Percentiles rank a stretch among this genome's conserved stretches.
Evolutionary conservation across 2,329 filamentous ascomycete species (phyloP).

Genomic region (Fusarium foetens): DNA sequence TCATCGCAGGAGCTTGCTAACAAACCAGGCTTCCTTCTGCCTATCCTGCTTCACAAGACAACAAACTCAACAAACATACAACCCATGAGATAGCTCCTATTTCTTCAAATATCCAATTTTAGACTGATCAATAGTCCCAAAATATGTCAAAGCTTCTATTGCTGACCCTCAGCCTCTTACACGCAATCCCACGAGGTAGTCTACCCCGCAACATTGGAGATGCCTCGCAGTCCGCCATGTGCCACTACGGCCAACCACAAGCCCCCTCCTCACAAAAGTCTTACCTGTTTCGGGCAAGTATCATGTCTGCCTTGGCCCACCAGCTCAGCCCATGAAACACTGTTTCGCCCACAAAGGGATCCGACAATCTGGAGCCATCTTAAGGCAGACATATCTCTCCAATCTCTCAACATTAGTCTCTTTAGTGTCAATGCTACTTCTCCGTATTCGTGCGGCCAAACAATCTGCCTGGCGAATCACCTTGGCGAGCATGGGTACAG

Average conservation of each 20-base stretch:
- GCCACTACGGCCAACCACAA: background rate
- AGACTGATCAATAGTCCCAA: background rate
- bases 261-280: background rate
- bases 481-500: background rate
- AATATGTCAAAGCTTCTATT: background rate
- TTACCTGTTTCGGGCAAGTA: background rate
- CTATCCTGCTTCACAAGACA: background rate
- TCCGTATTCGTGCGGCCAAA: background rate
- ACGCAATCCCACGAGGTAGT: background rate
- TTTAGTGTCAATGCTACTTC: background rate
- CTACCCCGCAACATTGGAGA: slow-evolving; percentile 12
- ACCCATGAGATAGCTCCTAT: background rate
- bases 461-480: background rate
- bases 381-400: background rate
- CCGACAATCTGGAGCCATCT: background rate
- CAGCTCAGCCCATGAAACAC: slow-evolving; percentile 1
- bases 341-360: background rate
- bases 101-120: background rate
- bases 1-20: background rate
- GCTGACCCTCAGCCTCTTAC: background rate
- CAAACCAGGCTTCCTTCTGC: background rate
- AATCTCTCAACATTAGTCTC: background rate
- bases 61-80: background rate
- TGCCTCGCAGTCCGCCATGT: slow-evolving; percentile 3
- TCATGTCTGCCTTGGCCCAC: slow-evolving; percentile 4